Evolutionary conservation across 2,329 filamentous ascomycete species (phyloP).

Genomic region (Thelonectria discophora): DNA sequence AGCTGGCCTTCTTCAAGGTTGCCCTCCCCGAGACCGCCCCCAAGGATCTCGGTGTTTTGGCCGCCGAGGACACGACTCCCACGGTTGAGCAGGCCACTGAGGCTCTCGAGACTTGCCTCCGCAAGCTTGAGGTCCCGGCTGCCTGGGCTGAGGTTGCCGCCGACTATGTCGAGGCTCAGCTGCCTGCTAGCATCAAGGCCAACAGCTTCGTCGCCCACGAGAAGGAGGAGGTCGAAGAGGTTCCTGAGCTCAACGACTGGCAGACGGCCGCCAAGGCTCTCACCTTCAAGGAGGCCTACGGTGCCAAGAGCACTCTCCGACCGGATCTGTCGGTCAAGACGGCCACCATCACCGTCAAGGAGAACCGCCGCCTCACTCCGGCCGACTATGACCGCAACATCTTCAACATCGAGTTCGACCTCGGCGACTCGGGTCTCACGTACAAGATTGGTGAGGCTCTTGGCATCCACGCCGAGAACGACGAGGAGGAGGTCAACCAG

Average conservation of each 20-base stretch:
- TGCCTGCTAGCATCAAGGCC: conserved; percentile 72
- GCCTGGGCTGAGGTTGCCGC: conserved; percentile 76
- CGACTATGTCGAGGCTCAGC: conserved; percentile 61
- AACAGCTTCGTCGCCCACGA: conserved; percentile 87
- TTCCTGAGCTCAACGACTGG: conserved; percentile 76
- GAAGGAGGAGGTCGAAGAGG: conserved; percentile 77
- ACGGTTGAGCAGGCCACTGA: conserved; percentile 67
- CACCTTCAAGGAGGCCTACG: conserved; percentile 93
- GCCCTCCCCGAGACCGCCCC: conserved; percentile 72
- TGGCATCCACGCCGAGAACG: conserved; percentile 95
- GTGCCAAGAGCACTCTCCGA: conserved; percentile 75
- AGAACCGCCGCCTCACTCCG: conserved; percentile 93
- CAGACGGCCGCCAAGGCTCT: conserved; percentile 86
- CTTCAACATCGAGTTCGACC: conserved; percentile 99
- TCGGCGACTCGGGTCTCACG: conserved; percentile 87
- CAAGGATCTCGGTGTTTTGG: conserved; percentile 70
- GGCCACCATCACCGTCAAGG: conserved; percentile 86
- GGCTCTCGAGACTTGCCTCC: conserved; percentile 74
- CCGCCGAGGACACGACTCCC: conserved; percentile 62
- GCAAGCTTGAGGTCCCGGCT: conserved; percentile 77
- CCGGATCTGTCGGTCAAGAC: conserved; percentile 90
- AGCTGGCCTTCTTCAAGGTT: conserved; percentile 85
- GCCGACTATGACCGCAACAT: conserved; percentile 94
- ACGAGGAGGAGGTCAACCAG: conserved; percentile 76
- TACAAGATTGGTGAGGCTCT: conserved; percentile 98